Base-by-base conservation (phyloP, 768 basidiomycete species). In the Mrakia blollopis region DNA sequence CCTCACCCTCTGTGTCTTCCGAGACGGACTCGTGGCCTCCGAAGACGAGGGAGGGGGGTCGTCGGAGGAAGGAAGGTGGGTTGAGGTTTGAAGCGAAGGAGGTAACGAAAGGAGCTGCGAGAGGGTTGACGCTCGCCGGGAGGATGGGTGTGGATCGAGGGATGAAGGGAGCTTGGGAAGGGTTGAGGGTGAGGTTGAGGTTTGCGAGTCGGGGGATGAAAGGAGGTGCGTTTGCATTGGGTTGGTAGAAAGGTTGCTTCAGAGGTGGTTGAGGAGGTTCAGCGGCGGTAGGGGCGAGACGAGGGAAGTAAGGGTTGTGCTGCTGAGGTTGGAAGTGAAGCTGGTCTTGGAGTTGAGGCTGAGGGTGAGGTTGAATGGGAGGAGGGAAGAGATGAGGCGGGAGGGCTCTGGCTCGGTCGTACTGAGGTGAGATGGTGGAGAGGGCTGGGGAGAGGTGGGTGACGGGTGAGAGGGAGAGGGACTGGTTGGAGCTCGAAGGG, bases 281-380 rank as follows among this genome's bases (percentile, higher is more conserved):
- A n/a, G n/a, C n/a, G n/a, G n/a, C n/a, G n/a, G n/a, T n/a, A n/a
- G n/a, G n/a, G 65, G 25, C 65, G 37, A 41, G 14, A 4, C 65
- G 65, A 41, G 65, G 37, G 37, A 68, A 68, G 65, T 68, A 39
- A 6, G 65, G 65, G 65, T 68, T 68, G 65, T 68, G 65, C 47
- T 50, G 47, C 14, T 13, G 57, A 6, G 8, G 54, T 25, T 47
- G 44, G 39, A 39, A 39, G 1, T 10, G 65, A 39, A 39, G 32
- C 14, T 44, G 5, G 44, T 11, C 11, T 44, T 44, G 44, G 11
- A n/a, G n/a, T n/a, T n/a, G n/a, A n/a, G n/a, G n/a, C n/a, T n/a
- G n/a, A n/a, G n/a, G n/a, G n/a, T n/a, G n/a, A n/a, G n/a, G n/a
- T n/a, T n/a, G n/a, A n/a, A n/a, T n/a, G n/a, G 44, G 11, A 13